phyloP scores from a whole-genome alignment of 805 yeast species.

The Saccharomycopsis fodiens region DNA sequence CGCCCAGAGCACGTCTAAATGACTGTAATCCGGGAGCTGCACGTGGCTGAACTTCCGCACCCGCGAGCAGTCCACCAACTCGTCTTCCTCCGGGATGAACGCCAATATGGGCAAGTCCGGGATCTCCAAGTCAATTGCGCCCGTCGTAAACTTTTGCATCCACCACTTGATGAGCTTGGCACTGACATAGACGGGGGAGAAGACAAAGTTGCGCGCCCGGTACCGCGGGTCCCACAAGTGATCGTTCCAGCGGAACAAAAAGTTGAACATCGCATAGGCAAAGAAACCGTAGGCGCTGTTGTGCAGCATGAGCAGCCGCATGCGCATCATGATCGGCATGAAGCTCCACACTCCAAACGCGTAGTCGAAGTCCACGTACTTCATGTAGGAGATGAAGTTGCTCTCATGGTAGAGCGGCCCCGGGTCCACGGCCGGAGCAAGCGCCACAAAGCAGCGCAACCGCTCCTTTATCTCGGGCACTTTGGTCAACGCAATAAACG shows the following conservation, averaged over 20 bases:
- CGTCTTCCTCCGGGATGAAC: conserved; percentile 67
- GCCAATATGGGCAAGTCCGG: conserved; percentile 48
- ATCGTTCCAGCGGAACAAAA: conserved; percentile 83
- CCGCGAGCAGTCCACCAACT: conserved; percentile 63
- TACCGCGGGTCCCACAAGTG: conserved; percentile 61
- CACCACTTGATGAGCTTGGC: conserved; percentile 88
- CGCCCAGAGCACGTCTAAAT: conserved; percentile 92
- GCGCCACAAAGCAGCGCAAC: conserved; percentile 60
- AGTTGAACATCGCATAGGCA: conserved; percentile 80
- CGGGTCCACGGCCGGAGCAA: conserved; percentile 90
- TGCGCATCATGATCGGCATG: conserved; percentile 61
- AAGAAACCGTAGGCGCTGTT: conserved; percentile 49
- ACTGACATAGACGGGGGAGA: conserved; percentile 79
- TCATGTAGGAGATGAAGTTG: conserved; percentile 51
- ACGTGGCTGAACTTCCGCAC: neutral
- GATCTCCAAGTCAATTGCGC: conserved; percentile 34
- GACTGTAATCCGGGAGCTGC: conserved; percentile 58
- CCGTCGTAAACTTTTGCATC: conserved; percentile 40
- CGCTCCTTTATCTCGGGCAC: conserved; percentile 40
- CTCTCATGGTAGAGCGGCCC: conserved; percentile 66
- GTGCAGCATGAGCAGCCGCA: conserved; percentile 44
- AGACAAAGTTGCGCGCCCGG: conserved; percentile 69
- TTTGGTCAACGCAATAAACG: conserved; percentile 49
- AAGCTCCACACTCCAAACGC: conserved; percentile 76
- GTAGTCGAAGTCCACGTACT: conserved; percentile 31